phyloP scores from a whole-genome alignment of 768 basidiomycete species.

The Leccinum fibrillosum region DNA sequence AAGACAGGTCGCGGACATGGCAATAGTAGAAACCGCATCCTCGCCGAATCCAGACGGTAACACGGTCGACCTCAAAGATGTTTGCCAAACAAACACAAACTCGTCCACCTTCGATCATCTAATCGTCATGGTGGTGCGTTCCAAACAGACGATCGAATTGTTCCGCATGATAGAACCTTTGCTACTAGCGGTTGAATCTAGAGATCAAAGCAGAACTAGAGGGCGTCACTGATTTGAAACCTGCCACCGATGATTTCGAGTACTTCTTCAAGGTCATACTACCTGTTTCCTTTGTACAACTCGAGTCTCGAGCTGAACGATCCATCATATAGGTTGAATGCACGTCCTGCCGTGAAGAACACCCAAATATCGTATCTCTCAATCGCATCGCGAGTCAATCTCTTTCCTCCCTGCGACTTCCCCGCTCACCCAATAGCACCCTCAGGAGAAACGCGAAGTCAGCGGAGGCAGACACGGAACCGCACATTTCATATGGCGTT shows the following conservation, averaged over 20 bases:
- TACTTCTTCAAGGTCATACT: constrained; percentile 72
- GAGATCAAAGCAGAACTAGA: constrained; percentile 81
- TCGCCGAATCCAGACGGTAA: background rate
- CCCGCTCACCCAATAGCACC: constrained; percentile 2
- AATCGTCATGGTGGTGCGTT: constrained; percentile 51
- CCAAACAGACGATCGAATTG: background rate
- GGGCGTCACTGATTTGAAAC: constrained; percentile 67
- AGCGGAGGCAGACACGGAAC: constrained; percentile 62
- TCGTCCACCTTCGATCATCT: constrained; percentile 3
- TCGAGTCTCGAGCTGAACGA: background rate
- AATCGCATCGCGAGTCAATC: constrained; percentile 56
- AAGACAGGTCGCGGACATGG: constrained; percentile 15
- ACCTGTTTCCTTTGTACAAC: background rate
- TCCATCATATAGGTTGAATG: constrained; percentile 58
- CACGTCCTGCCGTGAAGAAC: constrained; percentile 73
- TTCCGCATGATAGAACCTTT: background rate
- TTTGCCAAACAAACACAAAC: constrained; percentile 27
- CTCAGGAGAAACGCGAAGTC: constrained; percentile 64
- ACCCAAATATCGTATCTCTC: constrained; percentile 67
- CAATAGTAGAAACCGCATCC: constrained; percentile 19
- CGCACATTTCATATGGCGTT: constrained; percentile 82
- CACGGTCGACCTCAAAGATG: background rate
- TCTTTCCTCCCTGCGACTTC: background rate
- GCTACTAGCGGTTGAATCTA: constrained; percentile 50
- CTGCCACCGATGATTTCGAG: constrained; percentile 67